Percentiles rank a stretch among this genome's conserved stretches.
phyloP scores from a whole-genome alignment of 441 rosid genomes.

The Corymbia calophylla region DNA sequence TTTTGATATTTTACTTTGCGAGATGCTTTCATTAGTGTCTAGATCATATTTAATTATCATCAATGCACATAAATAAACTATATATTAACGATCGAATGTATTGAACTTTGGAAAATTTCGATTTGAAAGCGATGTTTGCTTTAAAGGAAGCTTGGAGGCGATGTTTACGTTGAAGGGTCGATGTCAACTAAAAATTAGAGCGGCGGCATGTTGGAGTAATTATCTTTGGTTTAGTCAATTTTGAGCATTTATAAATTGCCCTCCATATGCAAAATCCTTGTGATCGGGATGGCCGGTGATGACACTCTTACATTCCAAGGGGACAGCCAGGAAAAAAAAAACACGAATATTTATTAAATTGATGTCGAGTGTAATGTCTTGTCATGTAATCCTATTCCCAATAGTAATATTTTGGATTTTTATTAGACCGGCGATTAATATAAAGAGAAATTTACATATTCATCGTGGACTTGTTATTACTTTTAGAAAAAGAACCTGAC shows the following conservation, averaged over 20 bases:
- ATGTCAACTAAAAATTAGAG: not conserved
- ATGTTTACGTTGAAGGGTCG: not conserved
- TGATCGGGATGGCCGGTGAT: not conserved
- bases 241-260: not conserved
- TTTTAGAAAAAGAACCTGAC: not conserved
- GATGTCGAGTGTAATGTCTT: not conserved
- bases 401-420: not conserved
- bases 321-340: not conserved
- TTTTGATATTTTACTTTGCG: not conserved
- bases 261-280: not conserved
- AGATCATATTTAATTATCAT: not conserved
- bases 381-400: not conserved
- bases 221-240: not conserved
- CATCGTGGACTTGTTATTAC: accelerated
- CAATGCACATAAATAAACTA: not conserved
- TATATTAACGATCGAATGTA: not conserved
- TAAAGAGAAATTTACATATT: not conserved
- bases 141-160: not conserved
- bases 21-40: not conserved
- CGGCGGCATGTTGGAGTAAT: not conserved
- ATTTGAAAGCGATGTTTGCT: not conserved
- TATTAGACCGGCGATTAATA: accelerated
- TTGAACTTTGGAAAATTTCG: not conserved
- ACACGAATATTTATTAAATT: not conserved
- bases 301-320: not conserved